Percentiles rank a stretch among this genome's conserved stretches.
phyloP scores from a whole-genome alignment of 805 yeast genomes.

The Candida coleopterorum region DNA sequence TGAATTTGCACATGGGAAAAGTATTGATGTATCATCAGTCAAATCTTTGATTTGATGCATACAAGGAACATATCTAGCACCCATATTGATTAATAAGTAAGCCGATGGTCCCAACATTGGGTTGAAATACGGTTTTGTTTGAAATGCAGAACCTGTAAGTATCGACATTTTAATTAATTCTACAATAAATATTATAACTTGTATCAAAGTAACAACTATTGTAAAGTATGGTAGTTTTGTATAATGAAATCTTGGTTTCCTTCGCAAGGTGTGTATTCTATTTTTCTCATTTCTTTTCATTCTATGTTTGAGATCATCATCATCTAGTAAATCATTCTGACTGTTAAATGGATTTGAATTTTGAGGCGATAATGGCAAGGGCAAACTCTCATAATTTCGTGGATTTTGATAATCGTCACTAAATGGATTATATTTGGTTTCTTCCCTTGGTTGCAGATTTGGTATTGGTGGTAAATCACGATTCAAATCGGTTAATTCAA shows the following conservation, averaged over 20 bases:
- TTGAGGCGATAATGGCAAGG: constrained; percentile 6
- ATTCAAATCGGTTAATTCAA: constrained; percentile 10
- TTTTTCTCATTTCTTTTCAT: constrained; percentile 19
- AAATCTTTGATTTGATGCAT: constrained; percentile 50
- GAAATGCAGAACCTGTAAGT: constrained; percentile 61
- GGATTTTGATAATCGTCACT: not conserved
- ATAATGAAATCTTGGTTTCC: constrained; percentile 30
- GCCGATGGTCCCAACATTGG: constrained; percentile 79
- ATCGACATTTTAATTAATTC: constrained; percentile 55
- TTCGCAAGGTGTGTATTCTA: constrained; percentile 19
- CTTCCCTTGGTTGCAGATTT: not conserved
- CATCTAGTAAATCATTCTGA: constrained; percentile 1
- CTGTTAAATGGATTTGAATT: constrained; percentile 8
- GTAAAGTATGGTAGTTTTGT: constrained; percentile 39
- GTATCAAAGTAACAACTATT: constrained; percentile 39
- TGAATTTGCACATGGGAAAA: constrained; percentile 68
- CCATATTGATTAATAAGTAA: constrained; percentile 61
- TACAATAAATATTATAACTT: constrained; percentile 54
- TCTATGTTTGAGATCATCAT: constrained; percentile 12
- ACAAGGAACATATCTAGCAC: constrained; percentile 69
- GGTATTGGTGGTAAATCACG: constrained; percentile 9
- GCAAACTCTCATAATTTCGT: constrained; percentile 5
- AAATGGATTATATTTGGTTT: constrained; percentile 1
- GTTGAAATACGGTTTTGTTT: constrained; percentile 66
- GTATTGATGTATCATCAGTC: constrained; percentile 42